Conservation (phyloP, 306 rosid genomes). For the Crataegus laevigata region DNA sequence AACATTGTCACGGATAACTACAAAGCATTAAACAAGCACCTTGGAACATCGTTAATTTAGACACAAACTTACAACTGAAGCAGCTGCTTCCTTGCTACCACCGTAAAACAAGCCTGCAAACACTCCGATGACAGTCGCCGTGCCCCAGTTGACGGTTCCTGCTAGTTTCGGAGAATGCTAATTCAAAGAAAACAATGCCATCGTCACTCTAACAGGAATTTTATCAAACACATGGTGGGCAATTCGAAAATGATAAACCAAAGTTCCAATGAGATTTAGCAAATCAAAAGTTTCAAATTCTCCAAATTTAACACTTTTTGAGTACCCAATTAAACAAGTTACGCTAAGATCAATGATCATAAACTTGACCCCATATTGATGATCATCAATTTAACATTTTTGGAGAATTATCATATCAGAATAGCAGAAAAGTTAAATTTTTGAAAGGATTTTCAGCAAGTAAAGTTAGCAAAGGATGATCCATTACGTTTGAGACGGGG, state of each 20-base stretch:
- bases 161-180: conserved; percentile 54
- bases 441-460: background rate
- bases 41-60: background rate
- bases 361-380: background rate
- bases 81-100: conserved; percentile 92
- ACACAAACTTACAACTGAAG: conserved; percentile 71
- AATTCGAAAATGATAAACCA: background rate
- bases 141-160: conserved; percentile 82
- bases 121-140: conserved; percentile 75
- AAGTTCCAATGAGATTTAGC: background rate
- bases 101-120: conserved; percentile 95
- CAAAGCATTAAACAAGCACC: background rate
- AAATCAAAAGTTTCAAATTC: background rate
- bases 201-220: background rate
- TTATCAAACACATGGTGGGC: conserved; percentile 2
- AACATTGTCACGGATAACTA: background rate
- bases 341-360: background rate
- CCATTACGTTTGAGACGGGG: background rate
- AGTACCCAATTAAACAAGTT: background rate
- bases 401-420: background rate
- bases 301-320: background rate
- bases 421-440: background rate
- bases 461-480: background rate
- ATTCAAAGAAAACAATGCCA: conserved; percentile 3
- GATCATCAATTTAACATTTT: no score